Evolutionary conservation across 192 early-diverging fungal species (phyloP).

Genomic region (Backusella sp.): DNA sequence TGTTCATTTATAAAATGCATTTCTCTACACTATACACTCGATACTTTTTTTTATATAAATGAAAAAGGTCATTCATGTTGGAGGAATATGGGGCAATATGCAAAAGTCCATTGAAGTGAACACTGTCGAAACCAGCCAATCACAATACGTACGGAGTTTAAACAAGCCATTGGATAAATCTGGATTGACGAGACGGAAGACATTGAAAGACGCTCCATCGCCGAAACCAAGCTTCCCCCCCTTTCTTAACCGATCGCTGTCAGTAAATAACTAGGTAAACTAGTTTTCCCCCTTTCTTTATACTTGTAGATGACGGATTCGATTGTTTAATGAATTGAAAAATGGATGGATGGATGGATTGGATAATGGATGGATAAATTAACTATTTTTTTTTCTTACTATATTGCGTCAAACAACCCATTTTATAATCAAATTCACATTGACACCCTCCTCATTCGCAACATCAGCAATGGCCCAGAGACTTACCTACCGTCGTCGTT

Average conservation of each 20-base stretch:
- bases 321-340: not conserved
- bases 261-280: conserved; percentile 16
- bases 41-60: too few relatives aligned
- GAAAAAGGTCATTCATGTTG: too few relatives aligned
- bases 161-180: not conserved
- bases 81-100: too few relatives aligned
- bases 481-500: conserved; percentile 81
- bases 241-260: conserved; percentile 22
- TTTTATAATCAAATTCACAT: not conserved
- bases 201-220: not conserved
- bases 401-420: not conserved
- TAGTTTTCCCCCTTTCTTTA: not conserved
- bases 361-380: conserved; percentile 8
- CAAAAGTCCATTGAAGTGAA: not conserved
- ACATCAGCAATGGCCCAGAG: conserved; percentile 67
- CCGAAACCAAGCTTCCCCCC: not conserved
- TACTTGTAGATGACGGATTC: not conserved
- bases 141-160: not conserved
- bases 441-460: not conserved
- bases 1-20: not conserved
- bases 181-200: not conserved
- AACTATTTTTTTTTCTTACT: not conserved
- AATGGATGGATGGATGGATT: conserved; percentile 2
- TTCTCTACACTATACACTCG: not conserved
- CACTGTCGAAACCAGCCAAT: not conserved